These are phyloP conservation scores for Peronospora farinosa DNA, from an alignment of 352 stramenopile species.

Conservation along the genomic window DNA sequence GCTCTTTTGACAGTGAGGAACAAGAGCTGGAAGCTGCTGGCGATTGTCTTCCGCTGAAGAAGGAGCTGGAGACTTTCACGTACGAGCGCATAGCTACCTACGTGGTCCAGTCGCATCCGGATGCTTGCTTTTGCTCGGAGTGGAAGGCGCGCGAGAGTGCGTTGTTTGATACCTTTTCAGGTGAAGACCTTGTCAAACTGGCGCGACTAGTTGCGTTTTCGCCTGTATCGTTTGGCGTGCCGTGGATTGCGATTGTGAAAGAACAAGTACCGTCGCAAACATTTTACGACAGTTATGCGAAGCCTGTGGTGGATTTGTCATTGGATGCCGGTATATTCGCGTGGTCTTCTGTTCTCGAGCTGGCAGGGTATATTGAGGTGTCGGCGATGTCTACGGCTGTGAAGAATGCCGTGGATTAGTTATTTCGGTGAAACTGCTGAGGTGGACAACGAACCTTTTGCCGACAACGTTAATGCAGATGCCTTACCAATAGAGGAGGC, in stretches of 20 bases:
- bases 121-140: constrained; percentile 39
- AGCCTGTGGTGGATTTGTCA: constrained; percentile 34
- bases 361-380: constrained; percentile 10
- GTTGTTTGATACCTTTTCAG: constrained; percentile 23
- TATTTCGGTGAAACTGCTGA: constrained; percentile 2
- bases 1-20: constrained; percentile 16
- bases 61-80: constrained; percentile 33
- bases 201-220: constrained; percentile 40
- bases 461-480: neutral
- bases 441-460: constrained; percentile 6
- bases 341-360: constrained; percentile 25
- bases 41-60: constrained; percentile 23
- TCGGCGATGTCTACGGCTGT: constrained; percentile 1
- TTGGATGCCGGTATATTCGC: constrained; percentile 21
- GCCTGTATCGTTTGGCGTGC: constrained; percentile 26
- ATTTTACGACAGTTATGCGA: constrained; percentile 32
- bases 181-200: constrained; percentile 21
- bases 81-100: constrained; percentile 26
- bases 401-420: constrained; percentile 1
- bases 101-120: constrained; percentile 23
- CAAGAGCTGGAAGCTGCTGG: constrained; percentile 17
- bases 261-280: constrained; percentile 28
- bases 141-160: constrained; percentile 38
- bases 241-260: constrained; percentile 32
- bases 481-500: constrained; percentile 1